phyloP scores from a whole-genome alignment of 2,329 filamentous ascomycete species.

The Colletotrichum simmondsii region DNA sequence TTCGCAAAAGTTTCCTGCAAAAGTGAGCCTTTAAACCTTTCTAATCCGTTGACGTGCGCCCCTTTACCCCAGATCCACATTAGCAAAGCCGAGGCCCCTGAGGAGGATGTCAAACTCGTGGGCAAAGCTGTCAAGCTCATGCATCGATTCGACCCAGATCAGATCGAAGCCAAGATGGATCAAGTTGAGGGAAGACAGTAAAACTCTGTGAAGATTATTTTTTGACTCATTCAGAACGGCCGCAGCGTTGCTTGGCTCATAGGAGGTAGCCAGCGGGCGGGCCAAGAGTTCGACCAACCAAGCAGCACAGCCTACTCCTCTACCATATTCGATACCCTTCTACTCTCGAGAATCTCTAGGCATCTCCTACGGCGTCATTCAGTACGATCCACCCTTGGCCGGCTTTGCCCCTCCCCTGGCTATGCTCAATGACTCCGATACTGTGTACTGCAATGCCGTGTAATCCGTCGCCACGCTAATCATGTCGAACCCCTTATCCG shows the following conservation, averaged over 20 bases:
- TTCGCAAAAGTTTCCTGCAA: background rate
- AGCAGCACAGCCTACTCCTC: slow-evolving; percentile 2
- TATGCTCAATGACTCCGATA: slow-evolving; percentile 58
- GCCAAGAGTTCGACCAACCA: background rate
- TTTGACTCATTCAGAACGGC: background rate
- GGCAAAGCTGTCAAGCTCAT: slow-evolving; percentile 77
- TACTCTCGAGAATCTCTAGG: background rate
- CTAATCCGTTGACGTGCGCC: background rate
- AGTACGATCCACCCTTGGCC: slow-evolving; percentile 55
- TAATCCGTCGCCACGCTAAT: slow-evolving; percentile 68
- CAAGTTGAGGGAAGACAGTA: slow-evolving; percentile 52
- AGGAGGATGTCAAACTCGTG: slow-evolving; percentile 65
- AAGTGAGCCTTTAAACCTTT: background rate
- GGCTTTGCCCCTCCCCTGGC: slow-evolving; percentile 54
- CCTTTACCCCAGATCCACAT: slow-evolving; percentile 64
- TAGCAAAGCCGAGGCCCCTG: slow-evolving; percentile 63
- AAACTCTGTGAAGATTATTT: background rate
- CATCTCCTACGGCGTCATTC: slow-evolving; percentile 19
- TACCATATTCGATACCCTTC: background rate
- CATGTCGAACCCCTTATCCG: slow-evolving; percentile 70
- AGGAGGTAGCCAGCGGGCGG: background rate
- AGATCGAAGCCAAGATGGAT: slow-evolving; percentile 78
- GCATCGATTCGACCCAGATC: slow-evolving; percentile 77
- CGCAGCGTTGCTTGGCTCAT: slow-evolving; percentile 10
- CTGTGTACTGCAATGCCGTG: slow-evolving; percentile 57